Percentiles rank a stretch among this genome's conserved stretches.
Conservation (phyloP, 192 early-diverging fungal species). For the Backusella westeae region DNA sequence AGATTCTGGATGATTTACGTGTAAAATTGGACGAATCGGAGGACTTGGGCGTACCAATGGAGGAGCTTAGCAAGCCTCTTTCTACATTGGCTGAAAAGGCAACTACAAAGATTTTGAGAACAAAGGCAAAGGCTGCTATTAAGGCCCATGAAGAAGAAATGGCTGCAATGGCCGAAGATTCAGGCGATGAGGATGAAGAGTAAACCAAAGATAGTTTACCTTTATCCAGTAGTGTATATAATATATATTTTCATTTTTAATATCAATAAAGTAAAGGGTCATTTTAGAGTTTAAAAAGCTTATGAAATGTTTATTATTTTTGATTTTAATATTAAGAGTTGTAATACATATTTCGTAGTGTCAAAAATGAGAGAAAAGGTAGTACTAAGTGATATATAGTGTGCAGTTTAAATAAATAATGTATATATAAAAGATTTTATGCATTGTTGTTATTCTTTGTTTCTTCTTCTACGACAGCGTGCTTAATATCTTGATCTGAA, state of each 20-base stretch:
- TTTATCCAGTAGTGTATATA: not conserved
- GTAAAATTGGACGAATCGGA: conserved; percentile 29
- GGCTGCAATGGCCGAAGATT: conserved; percentile 36
- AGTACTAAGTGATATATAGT: not conserved
- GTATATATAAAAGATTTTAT: not conserved
- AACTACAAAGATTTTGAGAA: conserved; percentile 48
- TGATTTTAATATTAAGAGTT: too few species aligned
- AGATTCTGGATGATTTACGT: conserved; percentile 48
- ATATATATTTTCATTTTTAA: not conserved
- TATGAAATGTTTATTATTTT: too few species aligned
- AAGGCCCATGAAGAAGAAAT: conserved; percentile 37
- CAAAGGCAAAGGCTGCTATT: conserved; percentile 48
- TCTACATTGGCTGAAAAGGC: conserved; percentile 45
- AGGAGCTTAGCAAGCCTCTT: conserved; percentile 52
- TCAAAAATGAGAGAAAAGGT: not conserved
- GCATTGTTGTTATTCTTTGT: not conserved
- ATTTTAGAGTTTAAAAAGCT: too few species aligned
- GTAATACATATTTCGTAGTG: not conserved
- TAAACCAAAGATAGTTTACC: conserved; percentile 19
- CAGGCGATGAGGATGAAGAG: conserved; percentile 34
- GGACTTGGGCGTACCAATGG: conserved; percentile 42
- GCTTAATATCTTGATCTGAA: not conserved
- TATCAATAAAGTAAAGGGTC: not conserved
- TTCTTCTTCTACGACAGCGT: not conserved
- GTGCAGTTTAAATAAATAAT: not conserved